Conservation (phyloP, 768 basidiomycete genomes). For the Flagelloscypha sp. region DNA sequence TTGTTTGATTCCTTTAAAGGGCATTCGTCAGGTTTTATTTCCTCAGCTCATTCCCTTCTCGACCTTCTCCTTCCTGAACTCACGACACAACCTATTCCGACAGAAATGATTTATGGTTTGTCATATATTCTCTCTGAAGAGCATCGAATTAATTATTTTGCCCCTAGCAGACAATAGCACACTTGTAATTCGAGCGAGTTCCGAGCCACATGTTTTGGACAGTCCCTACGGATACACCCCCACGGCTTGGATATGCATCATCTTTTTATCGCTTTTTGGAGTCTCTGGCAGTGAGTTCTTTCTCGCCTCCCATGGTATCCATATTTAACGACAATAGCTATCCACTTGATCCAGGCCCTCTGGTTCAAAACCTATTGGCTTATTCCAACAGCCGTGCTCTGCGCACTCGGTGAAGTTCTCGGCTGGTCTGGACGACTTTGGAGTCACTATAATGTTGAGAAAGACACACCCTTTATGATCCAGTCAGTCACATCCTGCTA, state of each 20-base stretch:
- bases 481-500: too few species aligned
- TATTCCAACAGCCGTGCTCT: slow-evolving; percentile 26
- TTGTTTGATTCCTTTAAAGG: too few species aligned
- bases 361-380: slow-evolving; percentile 32
- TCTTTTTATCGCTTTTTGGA: slow-evolving; percentile 27
- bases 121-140: too few species aligned
- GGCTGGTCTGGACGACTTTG: slow-evolving; percentile 37
- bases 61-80: too few species aligned
- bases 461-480: slow-evolving; percentile 32
- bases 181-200: too few species aligned
- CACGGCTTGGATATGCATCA: slow-evolving; percentile 25
- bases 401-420: slow-evolving; percentile 29
- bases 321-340: slow-evolving; percentile 16
- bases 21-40: too few species aligned
- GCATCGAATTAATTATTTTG: too few species aligned
- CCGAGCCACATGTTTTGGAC: too few species aligned
- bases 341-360: slow-evolving; percentile 26
- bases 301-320: neutral
- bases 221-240: slow-evolving; percentile 29
- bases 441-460: slow-evolving; percentile 18
- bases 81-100: too few species aligned
- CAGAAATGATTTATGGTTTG: too few species aligned
- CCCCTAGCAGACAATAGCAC: too few species aligned
- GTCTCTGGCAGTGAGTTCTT: slow-evolving; percentile 17
- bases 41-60: too few species aligned